Conservation (phyloP, 345 rosid genomes). For the Eucalyptus sp. region DNA sequence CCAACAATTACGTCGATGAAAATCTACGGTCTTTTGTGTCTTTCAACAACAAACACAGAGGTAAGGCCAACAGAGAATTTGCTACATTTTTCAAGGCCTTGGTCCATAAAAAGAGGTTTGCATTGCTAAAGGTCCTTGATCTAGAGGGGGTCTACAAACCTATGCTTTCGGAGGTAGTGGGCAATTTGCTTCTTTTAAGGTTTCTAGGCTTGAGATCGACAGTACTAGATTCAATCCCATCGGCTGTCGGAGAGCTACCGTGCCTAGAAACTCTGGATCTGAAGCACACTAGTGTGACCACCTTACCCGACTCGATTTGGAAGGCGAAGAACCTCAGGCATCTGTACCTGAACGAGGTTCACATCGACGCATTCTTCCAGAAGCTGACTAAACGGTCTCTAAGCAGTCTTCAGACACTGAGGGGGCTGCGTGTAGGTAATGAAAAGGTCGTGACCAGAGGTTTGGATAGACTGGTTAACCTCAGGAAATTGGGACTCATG, state of each 20-base stretch:
- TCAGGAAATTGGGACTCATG: slow-evolving; percentile 17
- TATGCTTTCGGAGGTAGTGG: not conserved
- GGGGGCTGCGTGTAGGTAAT: slow-evolving; percentile 13
- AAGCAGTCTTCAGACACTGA: slow-evolving; percentile 9
- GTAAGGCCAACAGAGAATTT: slow-evolving; percentile 1
- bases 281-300: slow-evolving; percentile 20
- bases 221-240: slow-evolving; percentile 12
- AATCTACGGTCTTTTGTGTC: slow-evolving; percentile 7
- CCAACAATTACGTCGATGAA: not conserved
- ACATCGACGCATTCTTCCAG: not conserved
- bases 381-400: not conserved
- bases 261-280: slow-evolving; percentile 24
- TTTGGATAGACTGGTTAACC: not conserved
- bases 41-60: not conserved
- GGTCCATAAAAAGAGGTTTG: not conserved
- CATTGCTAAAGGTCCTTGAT: slow-evolving; percentile 19
- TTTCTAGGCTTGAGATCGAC: slow-evolving; percentile 22
- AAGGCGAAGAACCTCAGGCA: slow-evolving; percentile 5
- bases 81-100: not conserved
- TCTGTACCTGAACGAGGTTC: slow-evolving; percentile 9
- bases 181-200: slow-evolving; percentile 4
- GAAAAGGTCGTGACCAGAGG: not conserved
- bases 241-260: slow-evolving; percentile 1
- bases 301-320: slow-evolving; percentile 16
- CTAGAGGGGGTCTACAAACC: slow-evolving; percentile 26